Conservation (phyloP, 1,139 yeast genomes). For the Yamadazyma triangularis region DNA sequence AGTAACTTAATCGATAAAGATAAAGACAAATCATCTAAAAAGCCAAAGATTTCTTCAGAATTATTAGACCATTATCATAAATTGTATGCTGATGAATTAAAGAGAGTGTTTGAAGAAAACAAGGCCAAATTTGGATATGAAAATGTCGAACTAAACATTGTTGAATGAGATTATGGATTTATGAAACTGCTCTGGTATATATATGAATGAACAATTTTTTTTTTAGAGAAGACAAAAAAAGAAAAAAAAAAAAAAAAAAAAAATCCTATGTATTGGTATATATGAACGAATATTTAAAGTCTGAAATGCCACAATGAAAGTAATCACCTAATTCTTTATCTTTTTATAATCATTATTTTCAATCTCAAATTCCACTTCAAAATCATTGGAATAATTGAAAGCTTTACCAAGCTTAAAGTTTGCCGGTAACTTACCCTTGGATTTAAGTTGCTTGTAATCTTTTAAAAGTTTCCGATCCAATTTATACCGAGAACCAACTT, state of each 20-base stretch:
- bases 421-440: conserved; percentile 11
- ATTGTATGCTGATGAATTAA: conserved; percentile 64
- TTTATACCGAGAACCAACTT: conserved; percentile 24
- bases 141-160: conserved; percentile 44
- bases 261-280: too few species aligned
- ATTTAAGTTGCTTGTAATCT: conserved; percentile 20
- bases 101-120: conserved; percentile 63
- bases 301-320: too few species aligned
- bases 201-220: too few species aligned
- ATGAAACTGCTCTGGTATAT: too few species aligned
- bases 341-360: conserved; percentile 6
- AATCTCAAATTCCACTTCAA: conserved; percentile 11
- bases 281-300: too few species aligned
- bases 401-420: conserved; percentile 1
- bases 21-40: conserved; percentile 8
- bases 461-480: conserved; percentile 25
- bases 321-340: background rate
- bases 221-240: too few species aligned
- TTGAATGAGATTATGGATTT: too few species aligned
- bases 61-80: conserved; percentile 67
- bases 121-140: conserved; percentile 56
- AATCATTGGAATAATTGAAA: conserved; percentile 6
- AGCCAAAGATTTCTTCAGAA: conserved; percentile 33
- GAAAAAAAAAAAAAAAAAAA: background rate
- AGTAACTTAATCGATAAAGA: conserved; percentile 22